phyloP scores from a whole-genome alignment of 2,329 filamentous ascomycete species.

The Colletotrichum lini region DNA sequence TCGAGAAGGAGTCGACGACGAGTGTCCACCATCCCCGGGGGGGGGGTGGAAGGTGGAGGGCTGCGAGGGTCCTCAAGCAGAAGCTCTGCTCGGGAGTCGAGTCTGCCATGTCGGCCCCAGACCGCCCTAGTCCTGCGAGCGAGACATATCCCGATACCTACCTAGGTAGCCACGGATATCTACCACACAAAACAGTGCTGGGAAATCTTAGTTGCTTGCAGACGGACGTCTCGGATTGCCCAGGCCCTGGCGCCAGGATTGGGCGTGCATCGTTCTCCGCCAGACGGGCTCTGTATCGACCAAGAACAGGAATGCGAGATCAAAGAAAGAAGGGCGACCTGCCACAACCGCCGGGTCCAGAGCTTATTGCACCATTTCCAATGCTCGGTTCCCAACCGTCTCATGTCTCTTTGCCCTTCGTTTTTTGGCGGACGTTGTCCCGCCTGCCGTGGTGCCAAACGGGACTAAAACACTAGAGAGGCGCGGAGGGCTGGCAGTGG shows the following conservation, averaged over 20 bases:
- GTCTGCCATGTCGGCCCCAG: slow-evolving; percentile 32
- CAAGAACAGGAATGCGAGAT: no score
- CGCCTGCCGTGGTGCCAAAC: slow-evolving; percentile 5
- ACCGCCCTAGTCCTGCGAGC: slow-evolving; percentile 18
- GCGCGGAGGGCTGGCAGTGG: slow-evolving; percentile 2
- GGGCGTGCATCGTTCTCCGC: slow-evolving; percentile 3
- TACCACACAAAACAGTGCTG: not conserved
- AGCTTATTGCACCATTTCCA: not conserved
- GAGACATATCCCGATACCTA: not conserved
- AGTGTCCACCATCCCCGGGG: slow-evolving; percentile 26
- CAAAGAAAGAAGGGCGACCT: not conserved
- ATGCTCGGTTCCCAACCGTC: not conserved
- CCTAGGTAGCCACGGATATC: not conserved
- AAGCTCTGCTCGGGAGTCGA: slow-evolving; percentile 37
- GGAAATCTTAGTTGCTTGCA: not conserved
- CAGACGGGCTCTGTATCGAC: not conserved
- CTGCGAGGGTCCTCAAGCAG: slow-evolving; percentile 28
- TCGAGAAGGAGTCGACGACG: slow-evolving; percentile 29
- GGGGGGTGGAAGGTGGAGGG: slow-evolving; percentile 32
- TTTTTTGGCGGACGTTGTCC: slow-evolving; percentile 19
- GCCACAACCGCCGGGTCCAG: not conserved
- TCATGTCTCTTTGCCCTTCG: not conserved
- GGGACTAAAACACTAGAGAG: not conserved
- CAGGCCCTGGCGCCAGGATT: not conserved
- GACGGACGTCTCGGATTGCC: not conserved